These are phyloP conservation scores for Tulasnella sp. DNA, from an alignment of 768 basidiomycete genomes.

Conservation along the genomic window DNA sequence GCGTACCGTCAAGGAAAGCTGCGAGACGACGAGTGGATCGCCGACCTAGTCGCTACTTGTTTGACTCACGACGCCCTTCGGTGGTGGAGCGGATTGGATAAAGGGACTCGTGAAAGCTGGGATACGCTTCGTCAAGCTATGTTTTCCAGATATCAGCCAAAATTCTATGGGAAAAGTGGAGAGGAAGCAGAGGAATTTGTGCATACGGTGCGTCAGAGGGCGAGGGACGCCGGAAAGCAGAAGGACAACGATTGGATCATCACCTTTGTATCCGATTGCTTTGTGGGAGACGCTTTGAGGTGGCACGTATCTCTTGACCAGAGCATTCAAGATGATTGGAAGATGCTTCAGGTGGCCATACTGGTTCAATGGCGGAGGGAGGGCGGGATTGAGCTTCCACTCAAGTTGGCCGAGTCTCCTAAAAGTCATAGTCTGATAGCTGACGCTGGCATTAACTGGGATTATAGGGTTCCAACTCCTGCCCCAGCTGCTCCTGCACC, in stretches of 20 bases:
- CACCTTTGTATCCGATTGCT: not conserved
- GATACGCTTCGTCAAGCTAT: not conserved
- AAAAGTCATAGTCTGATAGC: not conserved
- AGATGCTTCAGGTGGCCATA: not conserved
- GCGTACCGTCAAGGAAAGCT: constrained; percentile 22
- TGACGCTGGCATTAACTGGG: not conserved
- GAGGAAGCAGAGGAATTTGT: constrained; percentile 17
- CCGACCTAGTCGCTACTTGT: not conserved
- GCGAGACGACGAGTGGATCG: constrained; percentile 11
- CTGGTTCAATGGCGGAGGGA: not conserved
- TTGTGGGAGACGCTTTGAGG: not conserved
- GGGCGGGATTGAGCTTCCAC: not conserved
- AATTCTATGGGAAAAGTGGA: constrained; percentile 3
- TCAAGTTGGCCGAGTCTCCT: not conserved
- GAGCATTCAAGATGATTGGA: not conserved
- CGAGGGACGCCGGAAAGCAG: constrained; percentile 7
- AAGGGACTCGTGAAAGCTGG: not conserved
- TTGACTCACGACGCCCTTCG: not conserved
- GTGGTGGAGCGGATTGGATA: constrained; percentile 4
- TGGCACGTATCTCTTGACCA: constrained; percentile 12
- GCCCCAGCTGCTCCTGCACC: not conserved
- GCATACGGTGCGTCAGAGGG: not conserved
- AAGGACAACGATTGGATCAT: constrained; percentile 20
- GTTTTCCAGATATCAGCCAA: not conserved
- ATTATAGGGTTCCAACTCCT: not conserved